Base-by-base conservation (phyloP, 192 early-diverging fungal species). In the Dispira parvispora region DNA sequence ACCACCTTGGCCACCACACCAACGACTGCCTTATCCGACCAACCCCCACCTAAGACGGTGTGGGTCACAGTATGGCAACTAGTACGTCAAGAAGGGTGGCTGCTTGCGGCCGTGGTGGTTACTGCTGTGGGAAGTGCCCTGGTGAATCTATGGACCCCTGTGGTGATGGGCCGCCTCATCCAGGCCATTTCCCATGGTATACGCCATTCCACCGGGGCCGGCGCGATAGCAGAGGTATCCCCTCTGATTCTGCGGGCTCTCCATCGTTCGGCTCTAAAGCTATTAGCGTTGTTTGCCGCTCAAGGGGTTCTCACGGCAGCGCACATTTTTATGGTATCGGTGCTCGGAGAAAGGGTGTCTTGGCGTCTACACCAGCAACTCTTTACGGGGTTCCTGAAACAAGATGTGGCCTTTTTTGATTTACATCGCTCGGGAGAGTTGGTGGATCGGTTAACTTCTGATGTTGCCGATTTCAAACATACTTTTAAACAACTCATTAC, bases 321-420 rank as follows among this genome's bases (percentile, higher is more conserved):
- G 0, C 83, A 85, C 60, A 81, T 82, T n/a, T 68, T 78, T 20
- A 69, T 85, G 61, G 81, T 82, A 11, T 68, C 81, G 8, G 62
- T 71, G 1, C 71, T 85, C 62, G 83, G 83, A 47, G 83, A 82
- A 65, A 74, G 76, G n/a, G 64, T 85, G 0, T 77, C 78, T 2
- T 44, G 63, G 47, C 74, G 83, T 9, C 65, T 85, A 57, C 76
- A 76, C 25, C n/a, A 56, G 21, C 69, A 69, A 42, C 69, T 80
- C 4, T 76, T 83, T 62, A 49, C 64, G 0, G 67, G 78, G 43
- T 74, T 85, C 57, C 64, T 85, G 12, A 58, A 45, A 50, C 81
- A 83, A 62, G 83, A 85, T 57, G 72, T 85, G 58, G 69, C 73
- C 38, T 85, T 83, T 66, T 80, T 83, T 57, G 83, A 85, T 64